A percentile compares a stretch with the other conserved stretches of the same genome.
phyloP scores from a whole-genome alignment of 176 grass and related monocot genomes.

The Oryza punctata region DNA sequence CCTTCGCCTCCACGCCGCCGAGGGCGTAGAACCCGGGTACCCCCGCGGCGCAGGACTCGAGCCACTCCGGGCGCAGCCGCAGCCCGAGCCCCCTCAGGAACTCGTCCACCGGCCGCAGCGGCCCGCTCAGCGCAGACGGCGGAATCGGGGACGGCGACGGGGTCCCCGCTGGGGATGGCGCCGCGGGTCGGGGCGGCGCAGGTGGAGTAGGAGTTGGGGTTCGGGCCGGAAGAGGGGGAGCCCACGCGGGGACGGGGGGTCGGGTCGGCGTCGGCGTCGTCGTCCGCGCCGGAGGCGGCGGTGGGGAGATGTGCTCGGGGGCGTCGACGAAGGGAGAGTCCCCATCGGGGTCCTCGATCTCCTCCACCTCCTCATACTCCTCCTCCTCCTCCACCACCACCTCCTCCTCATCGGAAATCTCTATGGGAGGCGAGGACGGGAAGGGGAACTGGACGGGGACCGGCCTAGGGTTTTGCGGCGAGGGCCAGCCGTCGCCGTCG shows the following conservation, averaged over 20 bases:
- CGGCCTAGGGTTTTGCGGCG: constrained; percentile 27
- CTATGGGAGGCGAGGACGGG: constrained; percentile 35
- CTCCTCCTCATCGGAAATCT: constrained; percentile 71
- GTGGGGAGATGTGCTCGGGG: constrained; percentile 54
- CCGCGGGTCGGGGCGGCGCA: not conserved
- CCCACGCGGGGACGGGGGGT: not conserved
- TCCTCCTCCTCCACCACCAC: constrained; percentile 31
- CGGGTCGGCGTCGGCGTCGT: constrained; percentile 4
- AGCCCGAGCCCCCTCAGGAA: constrained; percentile 63
- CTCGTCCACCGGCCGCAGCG: constrained; percentile 47
- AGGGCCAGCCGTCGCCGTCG: constrained; percentile 5
- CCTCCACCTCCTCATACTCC: not conserved
- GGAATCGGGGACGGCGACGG: not conserved
- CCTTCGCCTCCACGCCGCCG: constrained; percentile 44
- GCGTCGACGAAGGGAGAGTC: constrained; percentile 58
- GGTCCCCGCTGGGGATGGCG: not conserved
- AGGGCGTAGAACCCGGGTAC: constrained; percentile 48
- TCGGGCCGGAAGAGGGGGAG: not conserved
- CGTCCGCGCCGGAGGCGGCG: not conserved
- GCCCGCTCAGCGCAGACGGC: not conserved
- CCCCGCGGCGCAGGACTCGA: constrained; percentile 56
- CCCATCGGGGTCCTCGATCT: constrained; percentile 46
- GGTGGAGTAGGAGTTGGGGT: not conserved
- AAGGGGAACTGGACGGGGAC: not conserved
- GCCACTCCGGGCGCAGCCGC: constrained; percentile 64